Evolutionary conservation across 345 rosid genomes (phyloP), one percentile per base, ranked within the genome.

Genomic region (Psidium guajava): DNA sequence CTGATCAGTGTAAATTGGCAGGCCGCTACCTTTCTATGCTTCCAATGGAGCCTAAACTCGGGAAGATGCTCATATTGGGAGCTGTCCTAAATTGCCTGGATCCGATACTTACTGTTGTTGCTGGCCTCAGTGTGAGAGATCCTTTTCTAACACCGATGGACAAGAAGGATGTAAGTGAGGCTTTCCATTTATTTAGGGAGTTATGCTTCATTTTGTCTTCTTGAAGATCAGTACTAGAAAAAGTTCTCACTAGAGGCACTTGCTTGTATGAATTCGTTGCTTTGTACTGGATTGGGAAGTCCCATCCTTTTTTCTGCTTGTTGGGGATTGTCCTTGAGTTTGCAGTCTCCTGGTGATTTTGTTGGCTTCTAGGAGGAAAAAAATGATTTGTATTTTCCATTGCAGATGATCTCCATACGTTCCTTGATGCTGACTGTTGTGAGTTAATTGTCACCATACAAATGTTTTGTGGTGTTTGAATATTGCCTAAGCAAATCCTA

Each of bases 31-130:
- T 95, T 92, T 90, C 93, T 59, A 90, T 89, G 94, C 95, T 96
- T 90, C 99, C 99, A 58, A 86, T 96, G 95, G 98, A 96, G 92
- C 99, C 99, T 83, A 96, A 96, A 90, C 96, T 95, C 85, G 98
- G 99, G 88, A 96, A 96, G 91, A 96, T 96, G 95, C 95, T 96
- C 82, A 85, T 96, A 84, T 87, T 94, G 86, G 99, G 99, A 87
- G 95, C 95, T 77, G 91, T 94, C 87, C 92, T 96, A 85, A 94
- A 94, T 90, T 94, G 98, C 87, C 89, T 96, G 89, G 98, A 95
- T 91, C 98, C 98, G 20, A 85, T 96, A 81, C 90, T 95, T 89
- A 95, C 99, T 85, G 75, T 96, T 87, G 96, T 90, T 85, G 95
- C 99, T 84, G 97, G 97, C 87, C 98, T 95, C 89, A 96, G 98